A percentile compares a stretch with the other conserved stretches of the same genome.
phyloP scores from a whole-genome alignment of 2,329 filamentous ascomycete species.

The Ophiostoma sp. region DNA sequence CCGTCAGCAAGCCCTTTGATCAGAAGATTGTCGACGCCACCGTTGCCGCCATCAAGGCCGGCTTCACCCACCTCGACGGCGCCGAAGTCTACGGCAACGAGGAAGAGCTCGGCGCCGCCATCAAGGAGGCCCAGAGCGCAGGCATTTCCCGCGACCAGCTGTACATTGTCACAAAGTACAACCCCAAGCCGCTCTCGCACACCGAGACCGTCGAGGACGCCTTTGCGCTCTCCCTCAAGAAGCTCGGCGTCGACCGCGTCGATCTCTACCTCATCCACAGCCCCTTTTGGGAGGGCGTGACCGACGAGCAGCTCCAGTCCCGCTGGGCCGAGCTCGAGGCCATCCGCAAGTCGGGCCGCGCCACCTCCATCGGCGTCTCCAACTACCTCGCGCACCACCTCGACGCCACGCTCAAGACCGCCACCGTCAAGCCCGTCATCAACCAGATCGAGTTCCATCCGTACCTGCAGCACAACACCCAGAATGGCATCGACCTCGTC shows the following conservation, averaged over 20 bases:
- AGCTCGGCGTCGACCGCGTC: slow-evolving; percentile 64
- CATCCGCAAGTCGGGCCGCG: slow-evolving; percentile 61
- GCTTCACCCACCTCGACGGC: slow-evolving; percentile 68
- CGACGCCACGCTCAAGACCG: slow-evolving; percentile 52
- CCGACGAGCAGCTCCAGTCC: slow-evolving; percentile 50
- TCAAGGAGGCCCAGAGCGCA: slow-evolving; percentile 60
- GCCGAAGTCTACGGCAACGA: slow-evolving; percentile 67
- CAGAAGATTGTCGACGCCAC: slow-evolving; percentile 46
- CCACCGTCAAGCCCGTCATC: slow-evolving; percentile 58
- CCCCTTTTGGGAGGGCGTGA: slow-evolving; percentile 48
- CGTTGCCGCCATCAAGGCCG: slow-evolving; percentile 61
- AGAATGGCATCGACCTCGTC: slow-evolving; percentile 43
- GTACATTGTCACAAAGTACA: slow-evolving; percentile 61
- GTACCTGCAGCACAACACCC: slow-evolving; percentile 57
- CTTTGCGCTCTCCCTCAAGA: slow-evolving; percentile 56
- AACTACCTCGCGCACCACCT: slow-evolving; percentile 61
- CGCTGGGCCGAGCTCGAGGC: slow-evolving; percentile 59
- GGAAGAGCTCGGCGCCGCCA: slow-evolving; percentile 64
- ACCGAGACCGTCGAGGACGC: slow-evolving; percentile 42
- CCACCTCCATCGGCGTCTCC: slow-evolving; percentile 68
- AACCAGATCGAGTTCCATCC: slow-evolving; percentile 83
- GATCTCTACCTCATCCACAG: slow-evolving; percentile 64
- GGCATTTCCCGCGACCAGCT: slow-evolving; percentile 61
- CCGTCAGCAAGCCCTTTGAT: slow-evolving; percentile 46
- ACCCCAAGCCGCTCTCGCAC: slow-evolving; percentile 31